phyloP scores from a whole-genome alignment of 2,329 filamentous ascomycete species.

The Diplocarpon rosae region DNA sequence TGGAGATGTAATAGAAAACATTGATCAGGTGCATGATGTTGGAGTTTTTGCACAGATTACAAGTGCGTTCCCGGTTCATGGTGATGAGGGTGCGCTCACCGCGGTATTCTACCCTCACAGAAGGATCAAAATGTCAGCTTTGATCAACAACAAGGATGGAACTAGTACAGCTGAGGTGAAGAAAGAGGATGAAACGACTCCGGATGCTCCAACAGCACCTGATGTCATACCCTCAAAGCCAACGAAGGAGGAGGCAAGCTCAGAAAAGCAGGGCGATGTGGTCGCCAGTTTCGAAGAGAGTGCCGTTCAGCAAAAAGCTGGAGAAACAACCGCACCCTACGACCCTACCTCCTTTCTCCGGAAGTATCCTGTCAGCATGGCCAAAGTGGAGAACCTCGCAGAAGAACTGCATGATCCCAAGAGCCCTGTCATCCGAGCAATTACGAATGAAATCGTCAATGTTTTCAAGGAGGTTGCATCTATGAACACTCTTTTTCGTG shows the following conservation, averaged over 20 bases:
- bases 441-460: conserved; percentile 96
- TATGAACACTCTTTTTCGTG: conserved; percentile 88
- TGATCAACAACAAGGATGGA: conserved; percentile 54
- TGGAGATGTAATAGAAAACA: conserved; percentile 82
- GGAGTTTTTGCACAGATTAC: conserved; percentile 98
- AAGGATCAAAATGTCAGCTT: conserved; percentile 76
- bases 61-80: conserved; percentile 83
- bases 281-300: conserved; percentile 94
- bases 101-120: conserved; percentile 94
- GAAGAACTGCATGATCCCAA: conserved; percentile 88
- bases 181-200: conserved; percentile 32
- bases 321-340: conserved; percentile 45
- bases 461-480: conserved; percentile 96
- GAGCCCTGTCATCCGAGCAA: conserved; percentile 76
- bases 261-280: conserved; percentile 79
- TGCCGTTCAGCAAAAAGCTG: conserved; percentile 46
- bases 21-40: conserved; percentile 87
- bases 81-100: conserved; percentile 75
- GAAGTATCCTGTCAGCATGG: conserved; percentile 85
- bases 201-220: conserved; percentile 38
- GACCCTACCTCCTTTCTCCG: conserved; percentile 86
- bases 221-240: conserved; percentile 49
- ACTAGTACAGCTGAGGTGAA: conserved; percentile 34
- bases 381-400: conserved; percentile 84
- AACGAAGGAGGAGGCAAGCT: conserved; percentile 38